Evolutionary conservation across 257 asterid species (phyloP), one percentile per base, ranked within the genome.

Genomic region (Agastache rugosa): DNA sequence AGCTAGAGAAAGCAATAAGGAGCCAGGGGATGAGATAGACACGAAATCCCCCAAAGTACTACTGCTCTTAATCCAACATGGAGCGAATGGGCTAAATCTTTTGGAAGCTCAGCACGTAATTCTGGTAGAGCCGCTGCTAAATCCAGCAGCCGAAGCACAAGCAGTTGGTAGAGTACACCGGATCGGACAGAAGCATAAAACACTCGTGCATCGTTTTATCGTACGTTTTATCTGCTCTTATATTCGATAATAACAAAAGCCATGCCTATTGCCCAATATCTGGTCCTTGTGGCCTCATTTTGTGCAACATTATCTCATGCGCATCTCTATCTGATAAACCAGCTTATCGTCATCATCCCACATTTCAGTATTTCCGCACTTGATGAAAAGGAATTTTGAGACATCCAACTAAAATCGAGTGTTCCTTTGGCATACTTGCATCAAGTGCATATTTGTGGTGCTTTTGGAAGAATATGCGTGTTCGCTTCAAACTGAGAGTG

Each of bases 121-220:
- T 74, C 92, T 94, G 39, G 97, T 89, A 2, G 98, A 94, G 85
- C 98, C 98, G 25, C 84, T 91, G 66, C 90, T 94, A 44, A 94
- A 94, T 80, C 98, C 98, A 74, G 97, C 97, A 73, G 96, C 96
- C 48, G 98, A 94, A 87, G 97, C 98, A 75, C 98, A 94, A 84
- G 98, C 98, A 31, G 87, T 94, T 55, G 93, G 98, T 77, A 88
- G 98, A 86, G 98, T 92, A 62, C 98, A 94, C 82, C 90, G 98
- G 54, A 92, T 94, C 19, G 98, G 98, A 39, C 98, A 94, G 86
- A 73, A 85, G 75, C 89, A 87, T 6, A 89, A 87, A 80, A 94
- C 98, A 69, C 89, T 86, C 8, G 97, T 94, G 63, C 98, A 94
- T 74, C 98, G 98, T 63, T 94, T 94, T 75, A 87, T 94, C 15